Base-by-base conservation (phyloP, 257 asterid species). In the Thymus mandschuricus region DNA sequence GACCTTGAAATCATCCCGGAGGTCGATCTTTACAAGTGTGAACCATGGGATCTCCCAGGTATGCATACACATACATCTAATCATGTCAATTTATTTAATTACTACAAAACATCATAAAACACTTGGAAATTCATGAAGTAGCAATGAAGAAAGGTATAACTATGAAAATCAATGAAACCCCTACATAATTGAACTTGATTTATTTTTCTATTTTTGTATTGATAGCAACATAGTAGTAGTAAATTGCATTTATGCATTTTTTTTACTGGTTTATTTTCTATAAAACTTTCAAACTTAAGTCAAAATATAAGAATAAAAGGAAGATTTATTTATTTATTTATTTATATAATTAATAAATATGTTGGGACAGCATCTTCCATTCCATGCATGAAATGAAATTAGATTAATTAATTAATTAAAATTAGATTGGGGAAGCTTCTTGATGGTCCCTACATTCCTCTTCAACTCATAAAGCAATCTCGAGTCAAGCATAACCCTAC, bases 21-120 rank as follows among this genome's bases (percentile, higher is more conserved):
- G 78, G 93, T 95, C 66, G 99, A 95, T 88, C 99, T 95, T 74
- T 95, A 95, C 85, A 95, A 95, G 78, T 95, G 99, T 76, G 99
- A 95, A 59, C 99, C 99, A 44, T 95, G 99, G 99, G 99, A 95
- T 63, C 78, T 95, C 68, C 99, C 99, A 80, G 99, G 99, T 92
- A 84, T 8, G 15, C n/a, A 40, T 34, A 21, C 2, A 0, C 21
- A 8, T 12, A 21, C 5, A 5, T 4, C 1, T 30, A 21, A 21
- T 21, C 21, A 31, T 34, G 31, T 30, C 3, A 8, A 6, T 51
- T 0, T 13, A 15, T 21, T 48, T 15, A 0, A 51, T 15, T 51
- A 1, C 21, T 21, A 21, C 21, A 21, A 1, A 56, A 54, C 48
- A 49, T 67, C 27, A 56, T 74, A 21, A 75, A 21, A 21, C 21